These are phyloP conservation scores for Rhizoclosmatium globosum DNA, from an alignment of 192 early-diverging fungal genomes.

Conservation along the genomic window DNA sequence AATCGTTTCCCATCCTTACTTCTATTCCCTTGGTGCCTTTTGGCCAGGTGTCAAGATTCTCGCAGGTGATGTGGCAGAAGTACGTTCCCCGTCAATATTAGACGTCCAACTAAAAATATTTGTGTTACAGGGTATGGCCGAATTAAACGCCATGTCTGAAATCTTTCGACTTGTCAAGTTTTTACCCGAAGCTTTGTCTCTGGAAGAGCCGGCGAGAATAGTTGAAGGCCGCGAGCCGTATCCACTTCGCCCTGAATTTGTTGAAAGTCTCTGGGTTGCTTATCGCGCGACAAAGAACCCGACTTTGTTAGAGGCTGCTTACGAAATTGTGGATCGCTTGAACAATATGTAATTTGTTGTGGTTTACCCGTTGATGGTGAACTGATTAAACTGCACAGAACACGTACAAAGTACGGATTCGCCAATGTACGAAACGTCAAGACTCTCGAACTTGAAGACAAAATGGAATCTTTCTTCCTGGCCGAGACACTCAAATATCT, in stretches of 20 bases:
- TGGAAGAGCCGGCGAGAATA: background rate
- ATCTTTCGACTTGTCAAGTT: constrained; percentile 78
- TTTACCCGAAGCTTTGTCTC: constrained; percentile 50
- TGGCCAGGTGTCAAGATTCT: constrained; percentile 43
- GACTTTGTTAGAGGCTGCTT: constrained; percentile 32
- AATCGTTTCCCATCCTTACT: background rate
- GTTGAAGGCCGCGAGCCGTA: constrained; percentile 51
- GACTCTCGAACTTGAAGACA: constrained; percentile 34
- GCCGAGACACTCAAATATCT: constrained; percentile 46
- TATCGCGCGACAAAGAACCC: constrained; percentile 43
- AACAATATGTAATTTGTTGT: constrained; percentile 25
- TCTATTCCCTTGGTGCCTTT: constrained; percentile 41
- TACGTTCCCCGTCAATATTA: background rate
- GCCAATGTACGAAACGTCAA: constrained; percentile 39
- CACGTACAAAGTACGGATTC: constrained; percentile 40
- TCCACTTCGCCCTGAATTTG: constrained; percentile 86
- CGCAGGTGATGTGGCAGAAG: constrained; percentile 39
- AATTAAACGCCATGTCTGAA: constrained; percentile 56
- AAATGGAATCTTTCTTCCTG: constrained; percentile 45
- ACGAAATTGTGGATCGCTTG: constrained; percentile 37
- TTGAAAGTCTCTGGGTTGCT: constrained; percentile 60
- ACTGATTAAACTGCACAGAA: background rate
- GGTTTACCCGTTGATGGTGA: background rate
- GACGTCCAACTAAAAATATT: background rate
- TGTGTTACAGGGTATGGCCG: constrained; percentile 10